A percentile compares a stretch with the other conserved stretches of the same genome.
Conservation (phyloP, 1,284 basidiomycete species). For the Ceratobasidium sp. region DNA sequence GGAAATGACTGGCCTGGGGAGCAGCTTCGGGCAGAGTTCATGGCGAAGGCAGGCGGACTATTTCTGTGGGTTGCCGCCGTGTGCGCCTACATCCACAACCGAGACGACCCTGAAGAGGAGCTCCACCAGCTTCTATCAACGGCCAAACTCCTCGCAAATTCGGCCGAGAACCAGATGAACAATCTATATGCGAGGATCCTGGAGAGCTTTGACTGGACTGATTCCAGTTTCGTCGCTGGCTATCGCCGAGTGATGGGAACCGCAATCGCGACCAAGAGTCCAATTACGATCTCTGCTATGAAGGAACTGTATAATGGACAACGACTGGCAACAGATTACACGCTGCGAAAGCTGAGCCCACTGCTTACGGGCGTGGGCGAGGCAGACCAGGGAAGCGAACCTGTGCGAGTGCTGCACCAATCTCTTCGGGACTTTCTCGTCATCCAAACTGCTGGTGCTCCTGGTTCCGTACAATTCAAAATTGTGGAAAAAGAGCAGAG, state of each 20-base stretch:
- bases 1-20: slow-evolving; percentile 46
- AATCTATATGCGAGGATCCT: slow-evolving; percentile 50
- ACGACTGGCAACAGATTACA: background rate
- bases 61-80: slow-evolving; percentile 52
- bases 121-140: slow-evolving; percentile 41
- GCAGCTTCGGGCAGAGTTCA: slow-evolving; percentile 41
- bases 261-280: slow-evolving; percentile 46
- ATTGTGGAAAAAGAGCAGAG: slow-evolving; percentile 3
- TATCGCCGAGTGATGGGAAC: too few relatives aligned
- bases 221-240: slow-evolving; percentile 49
- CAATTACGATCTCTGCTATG: slow-evolving; percentile 3
- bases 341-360: slow-evolving; percentile 3
- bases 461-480: background rate
- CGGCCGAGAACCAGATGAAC: slow-evolving; percentile 50
- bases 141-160: background rate
- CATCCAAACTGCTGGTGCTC: background rate
- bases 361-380: too few relatives aligned
- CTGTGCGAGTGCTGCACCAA: too few relatives aligned
- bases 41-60: slow-evolving; percentile 49
- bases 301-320: background rate
- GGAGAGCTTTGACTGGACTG: slow-evolving; percentile 49
- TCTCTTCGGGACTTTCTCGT: too few relatives aligned
- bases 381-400: too few relatives aligned
- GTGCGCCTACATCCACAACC: slow-evolving; percentile 46
- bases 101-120: slow-evolving; percentile 46